Evolutionary conservation across 2,329 filamentous ascomycete genomes (phyloP).

Genomic region (Seiridium cupressi): DNA sequence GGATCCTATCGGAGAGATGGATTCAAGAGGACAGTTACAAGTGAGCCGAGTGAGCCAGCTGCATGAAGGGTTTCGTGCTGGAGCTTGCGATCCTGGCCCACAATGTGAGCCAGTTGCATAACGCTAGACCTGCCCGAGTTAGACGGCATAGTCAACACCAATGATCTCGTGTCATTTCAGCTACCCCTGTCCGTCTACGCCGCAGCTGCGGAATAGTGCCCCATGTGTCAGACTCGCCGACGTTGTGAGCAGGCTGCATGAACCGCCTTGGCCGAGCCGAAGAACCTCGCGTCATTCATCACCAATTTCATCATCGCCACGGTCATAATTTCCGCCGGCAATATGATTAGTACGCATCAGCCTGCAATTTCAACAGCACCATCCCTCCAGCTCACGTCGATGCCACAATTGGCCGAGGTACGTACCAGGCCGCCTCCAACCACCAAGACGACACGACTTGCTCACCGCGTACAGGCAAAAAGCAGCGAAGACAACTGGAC

Average conservation of each 20-base stretch:
- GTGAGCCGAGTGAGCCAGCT: slow-evolving; percentile 22
- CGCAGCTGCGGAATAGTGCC: slow-evolving; percentile 9
- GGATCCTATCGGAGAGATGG: slow-evolving; percentile 5
- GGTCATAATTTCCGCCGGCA: slow-evolving; percentile 5
- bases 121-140: slow-evolving; percentile 21
- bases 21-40: slow-evolving; percentile 14
- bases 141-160: background rate
- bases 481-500: slow-evolving; percentile 43
- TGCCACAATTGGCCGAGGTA: slow-evolving; percentile 38
- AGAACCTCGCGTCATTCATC: slow-evolving; percentile 8
- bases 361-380: slow-evolving; percentile 14
- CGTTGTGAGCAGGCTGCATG: slow-evolving; percentile 21
- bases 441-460: slow-evolving; percentile 17
- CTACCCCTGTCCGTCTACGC: slow-evolving; percentile 10
- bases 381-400: slow-evolving; percentile 26
- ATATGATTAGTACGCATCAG: slow-evolving; percentile 20
- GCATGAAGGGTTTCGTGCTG: slow-evolving; percentile 15
- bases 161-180: background rate
- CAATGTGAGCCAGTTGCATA: slow-evolving; percentile 34
- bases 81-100: slow-evolving; percentile 2
- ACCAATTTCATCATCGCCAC: slow-evolving; percentile 7
- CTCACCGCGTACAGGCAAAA: slow-evolving; percentile 32
- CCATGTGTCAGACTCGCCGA: slow-evolving; percentile 11
- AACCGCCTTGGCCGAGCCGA: slow-evolving; percentile 5
- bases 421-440: slow-evolving; percentile 13